phyloP scores from a whole-genome alignment of 2,329 filamentous ascomycete genomes.

The Aspergillus niger region DNA sequence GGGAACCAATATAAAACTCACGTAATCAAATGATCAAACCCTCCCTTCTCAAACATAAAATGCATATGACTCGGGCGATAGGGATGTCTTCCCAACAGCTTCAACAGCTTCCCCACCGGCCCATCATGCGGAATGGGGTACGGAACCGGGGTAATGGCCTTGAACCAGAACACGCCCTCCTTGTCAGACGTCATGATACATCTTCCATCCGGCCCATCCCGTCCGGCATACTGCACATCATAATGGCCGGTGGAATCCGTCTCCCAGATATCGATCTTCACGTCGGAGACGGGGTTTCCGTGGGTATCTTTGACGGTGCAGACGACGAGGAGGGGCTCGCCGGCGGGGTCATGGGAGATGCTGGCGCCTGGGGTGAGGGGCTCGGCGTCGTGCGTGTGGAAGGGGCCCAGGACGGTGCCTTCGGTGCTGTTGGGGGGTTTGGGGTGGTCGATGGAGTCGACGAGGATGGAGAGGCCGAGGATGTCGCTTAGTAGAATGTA shows the following conservation, averaged over 20 bases:
- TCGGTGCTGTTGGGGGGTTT: conserved; percentile 71
- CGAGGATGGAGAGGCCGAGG: conserved; percentile 74
- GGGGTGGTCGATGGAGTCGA: conserved; percentile 82
- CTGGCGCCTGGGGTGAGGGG: conserved; percentile 54
- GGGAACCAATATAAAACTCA: conserved; percentile 48
- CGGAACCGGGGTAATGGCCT: conserved; percentile 78
- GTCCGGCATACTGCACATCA: conserved; percentile 73
- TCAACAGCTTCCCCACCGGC: conserved; percentile 73
- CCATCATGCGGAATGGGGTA: conserved; percentile 86
- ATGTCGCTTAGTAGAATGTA: conserved; percentile 82
- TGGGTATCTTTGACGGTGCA: conserved; percentile 68
- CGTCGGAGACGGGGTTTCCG: conserved; percentile 64
- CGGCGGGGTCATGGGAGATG: conserved; percentile 70
- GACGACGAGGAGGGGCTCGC: conserved; percentile 70
- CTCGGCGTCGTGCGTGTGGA: conserved; percentile 78
- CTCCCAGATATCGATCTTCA: conserved; percentile 82
- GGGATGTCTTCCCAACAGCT: conserved; percentile 68
- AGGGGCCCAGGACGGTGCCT: conserved; percentile 78
- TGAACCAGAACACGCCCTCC: conserved; percentile 80
- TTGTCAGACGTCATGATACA: conserved; percentile 70
- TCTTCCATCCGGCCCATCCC: conserved; percentile 68
- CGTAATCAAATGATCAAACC: conserved; percentile 81
- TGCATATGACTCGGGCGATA: conserved; percentile 80
- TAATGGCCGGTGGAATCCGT: conserved; percentile 79
- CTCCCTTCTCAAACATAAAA: conserved; percentile 82